Conservation (phyloP, 805 yeast species). For the Starmera caribaea region DNA sequence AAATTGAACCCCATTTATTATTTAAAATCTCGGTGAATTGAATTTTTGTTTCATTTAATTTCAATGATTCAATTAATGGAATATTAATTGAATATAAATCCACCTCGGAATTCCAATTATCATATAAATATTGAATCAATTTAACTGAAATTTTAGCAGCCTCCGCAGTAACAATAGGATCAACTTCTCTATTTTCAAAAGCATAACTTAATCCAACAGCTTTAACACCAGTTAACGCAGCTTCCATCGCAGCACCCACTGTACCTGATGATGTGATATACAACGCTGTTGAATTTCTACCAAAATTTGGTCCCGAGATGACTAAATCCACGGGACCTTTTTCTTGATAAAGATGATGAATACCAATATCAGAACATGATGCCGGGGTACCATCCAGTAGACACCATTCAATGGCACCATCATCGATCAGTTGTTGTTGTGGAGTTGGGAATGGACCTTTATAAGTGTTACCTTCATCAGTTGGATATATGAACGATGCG, state of each 20-base stretch:
- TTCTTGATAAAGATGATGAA: constrained; percentile 53
- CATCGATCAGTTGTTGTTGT: constrained; percentile 25
- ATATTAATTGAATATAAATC: constrained; percentile 81
- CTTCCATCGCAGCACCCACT: constrained; percentile 95
- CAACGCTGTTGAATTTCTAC: constrained; percentile 83
- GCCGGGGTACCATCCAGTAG: constrained; percentile 93
- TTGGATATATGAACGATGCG: constrained; percentile 56
- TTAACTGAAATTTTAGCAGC: constrained; percentile 65
- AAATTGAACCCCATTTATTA: constrained; percentile 72
- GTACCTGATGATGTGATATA: constrained; percentile 91
- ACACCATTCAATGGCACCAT: constrained; percentile 65
- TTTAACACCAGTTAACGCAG: constrained; percentile 52
- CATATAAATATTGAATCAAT: constrained; percentile 48
- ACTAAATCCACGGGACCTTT: constrained; percentile 71
- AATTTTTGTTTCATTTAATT: constrained; percentile 48
- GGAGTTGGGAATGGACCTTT: constrained; percentile 61
- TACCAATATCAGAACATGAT: constrained; percentile 85
- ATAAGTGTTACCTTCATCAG: constrained; percentile 40
- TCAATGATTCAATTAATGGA: constrained; percentile 54
- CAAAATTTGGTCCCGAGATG: constrained; percentile 91
- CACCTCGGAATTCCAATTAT: constrained; percentile 45
- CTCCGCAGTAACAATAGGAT: constrained; percentile 37
- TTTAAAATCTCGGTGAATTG: constrained; percentile 70
- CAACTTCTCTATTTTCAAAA: constrained; percentile 47
- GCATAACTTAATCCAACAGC: constrained; percentile 83